These are phyloP conservation scores for Asterella californica DNA, from an alignment of 225 moss, liverwort and hornwort species.

Conservation along the genomic window DNA sequence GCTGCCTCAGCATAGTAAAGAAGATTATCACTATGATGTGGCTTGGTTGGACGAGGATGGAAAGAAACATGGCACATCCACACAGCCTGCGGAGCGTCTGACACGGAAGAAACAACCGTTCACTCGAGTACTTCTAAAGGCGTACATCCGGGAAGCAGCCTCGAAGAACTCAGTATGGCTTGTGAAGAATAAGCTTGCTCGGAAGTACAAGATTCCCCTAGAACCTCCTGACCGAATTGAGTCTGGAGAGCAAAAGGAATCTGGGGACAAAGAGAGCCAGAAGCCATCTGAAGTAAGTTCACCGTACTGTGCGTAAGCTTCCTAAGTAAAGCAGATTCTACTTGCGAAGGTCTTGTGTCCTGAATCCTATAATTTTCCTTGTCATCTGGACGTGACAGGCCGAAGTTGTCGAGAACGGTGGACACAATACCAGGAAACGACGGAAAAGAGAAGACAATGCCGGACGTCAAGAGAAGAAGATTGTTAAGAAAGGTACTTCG, in stretches of 20 bases:
- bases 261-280: conserved; percentile 35
- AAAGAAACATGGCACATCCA: conserved; percentile 57
- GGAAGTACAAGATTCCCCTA: conserved; percentile 76
- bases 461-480: conserved; percentile 52
- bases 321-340: background rate
- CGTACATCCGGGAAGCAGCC: conserved; percentile 85
- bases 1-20: conserved; percentile 60
- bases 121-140: conserved; percentile 81
- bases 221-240: conserved; percentile 40
- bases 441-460: conserved; percentile 58
- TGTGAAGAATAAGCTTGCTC: conserved; percentile 86
- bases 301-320: background rate
- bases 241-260: conserved; percentile 38
- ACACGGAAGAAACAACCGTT: conserved; percentile 84
- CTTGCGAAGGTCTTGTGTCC: background rate
- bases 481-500: conserved; percentile 47
- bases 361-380: background rate
- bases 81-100: conserved; percentile 55
- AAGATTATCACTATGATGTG: conserved; percentile 68
- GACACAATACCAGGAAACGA: conserved; percentile 63
- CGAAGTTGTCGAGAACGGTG: conserved; percentile 58
- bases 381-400: conserved; percentile 34
- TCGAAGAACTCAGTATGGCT: conserved; percentile 77
- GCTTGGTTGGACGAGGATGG: conserved; percentile 88
- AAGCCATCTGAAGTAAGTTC: conserved; percentile 31